Evolutionary conservation across 768 basidiomycete genomes (phyloP).

Genomic region (Rhodotorula diobovata): DNA sequence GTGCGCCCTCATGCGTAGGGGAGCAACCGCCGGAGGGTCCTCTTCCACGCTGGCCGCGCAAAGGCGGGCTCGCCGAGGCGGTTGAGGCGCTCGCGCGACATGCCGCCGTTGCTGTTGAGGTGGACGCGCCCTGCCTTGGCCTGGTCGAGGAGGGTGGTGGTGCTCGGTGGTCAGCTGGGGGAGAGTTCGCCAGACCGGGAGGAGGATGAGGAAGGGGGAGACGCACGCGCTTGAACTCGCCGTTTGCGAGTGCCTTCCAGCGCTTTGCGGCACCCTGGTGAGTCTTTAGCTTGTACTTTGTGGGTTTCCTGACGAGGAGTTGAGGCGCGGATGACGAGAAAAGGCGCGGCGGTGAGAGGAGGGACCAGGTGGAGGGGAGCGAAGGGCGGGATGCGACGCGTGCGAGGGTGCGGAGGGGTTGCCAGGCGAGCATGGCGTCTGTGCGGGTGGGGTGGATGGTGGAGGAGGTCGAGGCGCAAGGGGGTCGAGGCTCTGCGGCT

Average conservation of each 20-base stretch:
- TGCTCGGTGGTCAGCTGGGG: no score
- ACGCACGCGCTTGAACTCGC: slow-evolving; percentile 47
- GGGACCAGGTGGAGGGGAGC: background rate
- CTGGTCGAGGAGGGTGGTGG: background rate
- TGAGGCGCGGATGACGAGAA: background rate
- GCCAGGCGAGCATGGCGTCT: background rate
- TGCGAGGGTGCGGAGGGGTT: background rate
- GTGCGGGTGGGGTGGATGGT: background rate
- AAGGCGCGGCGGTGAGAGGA: background rate
- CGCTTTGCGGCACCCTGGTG: slow-evolving; percentile 49
- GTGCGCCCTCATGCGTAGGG: slow-evolving; percentile 39
- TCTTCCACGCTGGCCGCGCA: slow-evolving; percentile 41
- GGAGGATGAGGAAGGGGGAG: background rate
- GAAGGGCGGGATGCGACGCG: background rate
- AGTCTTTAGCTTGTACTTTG: slow-evolving; percentile 47
- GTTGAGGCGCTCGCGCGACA: slow-evolving; percentile 46
- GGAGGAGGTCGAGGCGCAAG: background rate
- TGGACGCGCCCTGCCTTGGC: slow-evolving; percentile 28
- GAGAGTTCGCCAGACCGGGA: no score
- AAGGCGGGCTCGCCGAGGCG: slow-evolving; percentile 46
- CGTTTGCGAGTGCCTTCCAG: slow-evolving; percentile 45
- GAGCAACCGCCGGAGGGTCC: slow-evolving; percentile 42
- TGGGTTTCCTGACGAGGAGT: slow-evolving; percentile 27
- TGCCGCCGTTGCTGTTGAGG: slow-evolving; percentile 41
- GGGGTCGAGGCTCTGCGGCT: no score